Evolutionary conservation across 768 basidiomycete species (phyloP).

Genomic region (Boletus pseudo-olivaceus): DNA sequence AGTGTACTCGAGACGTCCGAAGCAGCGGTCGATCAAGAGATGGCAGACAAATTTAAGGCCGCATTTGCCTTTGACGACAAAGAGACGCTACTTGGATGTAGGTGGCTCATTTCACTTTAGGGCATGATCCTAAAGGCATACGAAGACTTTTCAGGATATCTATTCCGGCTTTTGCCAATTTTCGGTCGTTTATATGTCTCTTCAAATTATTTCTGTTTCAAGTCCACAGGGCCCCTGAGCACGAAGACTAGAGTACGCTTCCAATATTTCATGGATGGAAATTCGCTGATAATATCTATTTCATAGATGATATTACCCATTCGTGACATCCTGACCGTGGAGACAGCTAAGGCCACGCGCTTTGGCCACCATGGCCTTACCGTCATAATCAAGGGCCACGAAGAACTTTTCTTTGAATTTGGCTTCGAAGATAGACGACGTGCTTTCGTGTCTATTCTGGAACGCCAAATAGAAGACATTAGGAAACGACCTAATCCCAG

Average conservation of each 20-base stretch:
- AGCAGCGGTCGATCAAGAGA: constrained; percentile 55
- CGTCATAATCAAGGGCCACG: constrained; percentile 90
- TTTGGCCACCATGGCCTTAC: constrained; percentile 90
- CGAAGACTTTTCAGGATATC: constrained; percentile 87
- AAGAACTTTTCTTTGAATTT: constrained; percentile 98
- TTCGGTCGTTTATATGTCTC: constrained; percentile 88
- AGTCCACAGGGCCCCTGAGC: constrained; percentile 77
- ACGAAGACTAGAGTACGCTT: constrained; percentile 73
- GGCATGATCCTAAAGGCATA: constrained; percentile 4
- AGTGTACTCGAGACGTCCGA: constrained; percentile 80
- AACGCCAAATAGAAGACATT: constrained; percentile 76
- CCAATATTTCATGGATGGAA: not conserved
- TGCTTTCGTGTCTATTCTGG: constrained; percentile 70
- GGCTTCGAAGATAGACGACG: constrained; percentile 73
- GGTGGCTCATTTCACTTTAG: constrained; percentile 32
- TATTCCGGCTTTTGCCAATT: constrained; percentile 86
- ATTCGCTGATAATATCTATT: constrained; percentile 1
- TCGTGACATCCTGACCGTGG: constrained; percentile 78
- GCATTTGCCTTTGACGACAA: constrained; percentile 88
- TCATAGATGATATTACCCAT: constrained; percentile 92
- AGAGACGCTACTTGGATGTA: constrained; percentile 85
- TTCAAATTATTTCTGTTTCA: constrained; percentile 93
- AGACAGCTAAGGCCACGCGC: constrained; percentile 82
- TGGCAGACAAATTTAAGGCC: constrained; percentile 69
- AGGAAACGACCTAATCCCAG: constrained; percentile 46